Percentiles rank a stretch among this genome's conserved stretches.
Conservation (phyloP, 495 filamentous ascomycete species). For the Podospora comata region DNA sequence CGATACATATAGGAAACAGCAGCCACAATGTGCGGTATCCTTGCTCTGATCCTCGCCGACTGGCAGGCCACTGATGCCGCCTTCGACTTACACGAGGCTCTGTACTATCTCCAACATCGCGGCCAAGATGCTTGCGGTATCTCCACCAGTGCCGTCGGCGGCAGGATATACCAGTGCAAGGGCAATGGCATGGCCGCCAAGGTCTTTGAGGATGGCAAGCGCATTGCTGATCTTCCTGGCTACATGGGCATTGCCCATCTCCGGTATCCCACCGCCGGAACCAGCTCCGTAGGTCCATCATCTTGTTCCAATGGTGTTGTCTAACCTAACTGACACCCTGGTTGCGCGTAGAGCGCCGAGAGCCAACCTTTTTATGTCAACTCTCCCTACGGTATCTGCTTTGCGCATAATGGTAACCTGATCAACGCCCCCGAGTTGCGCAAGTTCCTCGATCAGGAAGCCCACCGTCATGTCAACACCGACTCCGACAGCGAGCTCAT, state of each 20-base stretch:
- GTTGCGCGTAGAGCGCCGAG: slow-evolving; percentile 55
- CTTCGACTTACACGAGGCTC: slow-evolving; percentile 80
- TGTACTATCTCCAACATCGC: slow-evolving; percentile 79
- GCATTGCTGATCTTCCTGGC: slow-evolving; percentile 75
- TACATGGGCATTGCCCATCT: slow-evolving; percentile 89
- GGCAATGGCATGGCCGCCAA: slow-evolving; percentile 88
- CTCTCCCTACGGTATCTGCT: slow-evolving; percentile 74
- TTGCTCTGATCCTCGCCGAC: slow-evolving; percentile 71
- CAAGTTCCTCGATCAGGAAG: slow-evolving; percentile 77
- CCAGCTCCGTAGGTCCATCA: slow-evolving; percentile 54
- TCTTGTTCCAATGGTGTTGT: background rate
- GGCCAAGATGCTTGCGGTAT: slow-evolving; percentile 94
- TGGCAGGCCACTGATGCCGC: slow-evolving; percentile 33
- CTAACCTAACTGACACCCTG: background rate
- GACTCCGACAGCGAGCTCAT: slow-evolving; percentile 93
- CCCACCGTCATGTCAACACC: slow-evolving; percentile 94
- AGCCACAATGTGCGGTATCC: slow-evolving; percentile 77
- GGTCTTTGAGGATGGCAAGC: slow-evolving; percentile 74
- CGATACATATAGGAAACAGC: background rate
- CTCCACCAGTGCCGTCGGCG: slow-evolving; percentile 70
- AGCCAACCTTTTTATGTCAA: slow-evolving; percentile 93
- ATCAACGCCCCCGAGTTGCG: slow-evolving; percentile 86
- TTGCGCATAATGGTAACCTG: slow-evolving; percentile 75
- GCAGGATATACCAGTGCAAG: slow-evolving; percentile 85
- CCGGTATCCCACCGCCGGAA: slow-evolving; percentile 87